Evolutionary conservation across 495 filamentous ascomycete species (phyloP), one percentile per base, ranked within the genome.

Genomic region (Niebla homalea): DNA sequence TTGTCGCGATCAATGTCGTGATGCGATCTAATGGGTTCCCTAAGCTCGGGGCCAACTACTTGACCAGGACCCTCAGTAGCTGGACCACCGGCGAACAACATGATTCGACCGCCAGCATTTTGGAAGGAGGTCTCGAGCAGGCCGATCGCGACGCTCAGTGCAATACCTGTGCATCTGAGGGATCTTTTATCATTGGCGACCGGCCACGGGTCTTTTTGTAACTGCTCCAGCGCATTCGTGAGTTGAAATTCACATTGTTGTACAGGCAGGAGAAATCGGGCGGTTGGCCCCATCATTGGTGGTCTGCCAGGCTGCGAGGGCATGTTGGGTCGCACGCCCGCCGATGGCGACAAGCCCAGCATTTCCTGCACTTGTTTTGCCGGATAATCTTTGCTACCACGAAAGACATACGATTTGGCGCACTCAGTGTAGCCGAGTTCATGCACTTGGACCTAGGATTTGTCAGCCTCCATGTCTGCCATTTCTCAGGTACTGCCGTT

Each of bases 1-100:
- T 96, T 95, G 62, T 99, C 93, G 36, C 87, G 79, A 60, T 99
- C 93, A 63, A 99, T 99, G 58, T 99, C 93, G 62, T 99, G 93
- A 70, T 99, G 93, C 32, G 93, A 97, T 60, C 93, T 83, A 51
- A 99, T 97, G 15, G 93, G 88, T 63, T 99, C 93, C 64, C 89
- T 84, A 55, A 99, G 68, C 66, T 99, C 93, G n/a, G 89, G 88
- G 0, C 89, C 88, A 65, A 99, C 92, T 35, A 99, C 93, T 74
- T 93, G 84, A 45, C 93, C 93, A 14, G 92, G 93, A 0, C 93
- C 93, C 67, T 97, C 93, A 2, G 93, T 99, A 20, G 87, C 88
- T 21, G 93, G 84, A 20, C 93, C 93, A 56, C 93, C 94, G 44
- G 89, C 83, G 64, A 97, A 99, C 29, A 95, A 73, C 93, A 99